These are phyloP conservation scores for Mesembryanthemum crystallinum DNA, from an alignment of 148 eudicot genomes.

Conservation along the genomic window DNA sequence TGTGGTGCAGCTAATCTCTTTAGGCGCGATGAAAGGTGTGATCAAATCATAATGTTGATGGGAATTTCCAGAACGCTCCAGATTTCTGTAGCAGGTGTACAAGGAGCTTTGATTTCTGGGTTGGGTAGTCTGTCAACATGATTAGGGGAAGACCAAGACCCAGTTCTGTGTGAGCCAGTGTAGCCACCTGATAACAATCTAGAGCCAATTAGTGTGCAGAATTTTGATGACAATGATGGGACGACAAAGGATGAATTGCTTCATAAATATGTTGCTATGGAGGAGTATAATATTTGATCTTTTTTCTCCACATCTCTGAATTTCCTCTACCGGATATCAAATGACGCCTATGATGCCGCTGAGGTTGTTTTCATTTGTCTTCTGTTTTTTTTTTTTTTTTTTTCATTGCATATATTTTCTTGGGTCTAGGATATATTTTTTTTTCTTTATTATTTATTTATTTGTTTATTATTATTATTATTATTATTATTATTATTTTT, in stretches of 20 bases:
- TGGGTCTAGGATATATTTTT: conserved; percentile 5
- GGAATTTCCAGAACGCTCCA: conserved; percentile 18
- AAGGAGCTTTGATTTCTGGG: conserved; percentile 23
- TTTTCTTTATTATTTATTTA: too few species aligned
- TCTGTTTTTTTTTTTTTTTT: neutral
- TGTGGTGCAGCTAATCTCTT: conserved; percentile 19
- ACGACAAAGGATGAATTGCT: neutral
- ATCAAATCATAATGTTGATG: conserved; percentile 18
- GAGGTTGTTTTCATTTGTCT: conserved; percentile 6
- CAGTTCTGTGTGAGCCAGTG: conserved; percentile 18
- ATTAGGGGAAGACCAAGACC: conserved; percentile 26
- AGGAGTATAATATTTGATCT: neutral
- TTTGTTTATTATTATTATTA: too few species aligned
- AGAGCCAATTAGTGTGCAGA: neutral
- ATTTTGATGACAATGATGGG: conserved; percentile 13
- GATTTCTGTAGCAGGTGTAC: conserved; percentile 22
- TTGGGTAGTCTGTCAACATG: conserved; percentile 20
- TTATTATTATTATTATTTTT: too few species aligned
- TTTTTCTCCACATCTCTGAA: neutral
- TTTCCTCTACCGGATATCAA: conserved; percentile 9
- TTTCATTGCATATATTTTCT: conserved; percentile 4
- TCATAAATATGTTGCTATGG: neutral
- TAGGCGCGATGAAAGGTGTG: conserved; percentile 25
- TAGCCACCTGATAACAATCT: conserved; percentile 16
- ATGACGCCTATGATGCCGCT: conserved; percentile 10